Evolutionary conservation across 768 basidiomycete genomes (phyloP), one percentile per base, ranked within the genome.

Genomic region (Amanita exitialis): DNA sequence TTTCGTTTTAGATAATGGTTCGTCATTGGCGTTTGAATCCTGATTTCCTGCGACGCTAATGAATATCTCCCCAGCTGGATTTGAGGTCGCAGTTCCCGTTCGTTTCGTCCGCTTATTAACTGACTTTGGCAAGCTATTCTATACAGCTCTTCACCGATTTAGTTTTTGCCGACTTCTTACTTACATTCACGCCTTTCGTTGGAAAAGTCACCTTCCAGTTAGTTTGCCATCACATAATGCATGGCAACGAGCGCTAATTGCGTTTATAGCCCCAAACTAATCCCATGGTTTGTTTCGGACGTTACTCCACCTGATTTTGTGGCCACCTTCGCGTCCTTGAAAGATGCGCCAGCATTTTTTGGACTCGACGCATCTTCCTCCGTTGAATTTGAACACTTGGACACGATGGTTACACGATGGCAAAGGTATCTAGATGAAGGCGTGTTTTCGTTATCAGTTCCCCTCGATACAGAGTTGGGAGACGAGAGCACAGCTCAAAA

Each of bases 221-320:
- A 53, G 80, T 74, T 43, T 15, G 21, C 34, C 37, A 7, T 52
- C 28, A 32, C 25, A 23, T 35, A 51, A 3, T 39, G 21, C 32
- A 2, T 51, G 10, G 7, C 49, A 30, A 12, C 35, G 20, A 13
- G n/a, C 56, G 9, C 52, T 43, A 37, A 15, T 47, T 36, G 41
- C 45, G 13, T 30, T 39, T 34, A 27, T 54, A 95, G 93, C 68
- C 90, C 93, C 0, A 97, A 99, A 64, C 70, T 87, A 7, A 86
- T 97, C 47, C 94, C 94, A 0, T 99, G 95, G 93, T 99, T 98
- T 62, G 94, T 97, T 42, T 92, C 89, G 9, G 91, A 96, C 63
- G 92, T 94, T 23, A 87, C 89, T 3, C 93, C 95, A 1, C 69
- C 74, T 21, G 95, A 99, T 64, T 96, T 96, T 64, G 57, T 62